Evolutionary conservation across 2,329 filamentous ascomycete genomes (phyloP).

Genomic region (Penicillium sp.): DNA sequence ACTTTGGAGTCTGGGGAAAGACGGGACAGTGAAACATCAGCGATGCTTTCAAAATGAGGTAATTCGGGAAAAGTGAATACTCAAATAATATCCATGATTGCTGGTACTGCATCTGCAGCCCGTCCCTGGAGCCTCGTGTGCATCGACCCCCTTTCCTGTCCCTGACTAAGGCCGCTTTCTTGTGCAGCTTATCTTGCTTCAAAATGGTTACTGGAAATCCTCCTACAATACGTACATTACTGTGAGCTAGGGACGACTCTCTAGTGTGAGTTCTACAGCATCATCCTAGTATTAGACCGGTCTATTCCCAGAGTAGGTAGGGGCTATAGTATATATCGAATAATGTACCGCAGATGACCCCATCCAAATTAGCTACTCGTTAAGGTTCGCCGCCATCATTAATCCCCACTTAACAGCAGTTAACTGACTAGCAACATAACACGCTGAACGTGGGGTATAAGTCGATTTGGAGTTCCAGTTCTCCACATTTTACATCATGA

Average conservation of each 20-base stretch:
- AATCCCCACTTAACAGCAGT: neutral
- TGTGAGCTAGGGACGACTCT: too few relatives aligned
- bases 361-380: neutral
- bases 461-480: neutral
- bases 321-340: neutral
- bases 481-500: neutral
- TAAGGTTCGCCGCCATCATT: neutral
- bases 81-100: neutral
- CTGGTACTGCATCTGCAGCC: neutral
- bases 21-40: neutral
- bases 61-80: neutral
- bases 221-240: too few relatives aligned
- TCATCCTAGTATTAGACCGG: neutral
- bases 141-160: neutral
- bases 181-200: neutral
- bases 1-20: conserved; percentile 7
- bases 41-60: neutral
- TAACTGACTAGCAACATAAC: neutral
- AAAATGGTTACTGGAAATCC: neutral
- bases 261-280: neutral
- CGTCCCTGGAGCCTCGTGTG: neutral
- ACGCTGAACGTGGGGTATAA: neutral
- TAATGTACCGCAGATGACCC: neutral
- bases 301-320: neutral
- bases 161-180: neutral